These are phyloP conservation scores for Fusarium phyllophilum DNA, from an alignment of 2,329 filamentous ascomycete species.

Conservation along the genomic window DNA sequence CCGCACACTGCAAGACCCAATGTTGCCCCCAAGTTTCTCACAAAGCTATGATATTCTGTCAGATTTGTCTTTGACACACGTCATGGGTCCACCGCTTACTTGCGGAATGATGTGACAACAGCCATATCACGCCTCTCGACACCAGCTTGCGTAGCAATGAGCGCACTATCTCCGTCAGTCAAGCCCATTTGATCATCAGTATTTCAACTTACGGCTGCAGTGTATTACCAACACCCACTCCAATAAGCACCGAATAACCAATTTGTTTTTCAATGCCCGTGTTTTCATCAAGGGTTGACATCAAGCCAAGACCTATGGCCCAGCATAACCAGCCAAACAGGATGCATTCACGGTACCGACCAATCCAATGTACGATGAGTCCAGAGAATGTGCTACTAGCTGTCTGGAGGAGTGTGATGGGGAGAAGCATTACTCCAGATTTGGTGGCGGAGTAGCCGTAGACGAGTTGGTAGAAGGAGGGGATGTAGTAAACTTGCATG, in stretches of 20 bases:
- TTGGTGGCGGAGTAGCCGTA: slow-evolving; percentile 56
- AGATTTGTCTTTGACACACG: neutral
- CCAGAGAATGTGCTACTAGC: slow-evolving; percentile 61
- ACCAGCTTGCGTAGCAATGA: slow-evolving; percentile 66
- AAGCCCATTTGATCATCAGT: neutral
- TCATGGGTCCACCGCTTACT: slow-evolving; percentile 43
- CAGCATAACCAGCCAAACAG: slow-evolving; percentile 63
- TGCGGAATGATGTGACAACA: slow-evolving; percentile 56
- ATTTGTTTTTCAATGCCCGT: slow-evolving; percentile 63
- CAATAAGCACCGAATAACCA: slow-evolving; percentile 63
- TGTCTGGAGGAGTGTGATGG: slow-evolving; percentile 57
- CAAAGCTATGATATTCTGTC: slow-evolving; percentile 45
- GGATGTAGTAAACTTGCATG: slow-evolving; percentile 63
- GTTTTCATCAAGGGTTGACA: slow-evolving; percentile 60
- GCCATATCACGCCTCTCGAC: slow-evolving; percentile 61
- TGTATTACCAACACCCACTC: slow-evolving; percentile 62
- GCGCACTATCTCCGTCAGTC: slow-evolving; percentile 44
- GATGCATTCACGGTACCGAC: slow-evolving; percentile 64
- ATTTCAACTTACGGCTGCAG: slow-evolving; percentile 55
- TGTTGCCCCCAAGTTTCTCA: slow-evolving; percentile 53
- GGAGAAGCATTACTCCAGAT: slow-evolving; percentile 55
- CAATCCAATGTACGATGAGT: slow-evolving; percentile 62
- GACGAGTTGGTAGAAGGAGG: slow-evolving; percentile 58
- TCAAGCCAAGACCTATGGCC: slow-evolving; percentile 62
- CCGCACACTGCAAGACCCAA: slow-evolving; percentile 54